Evolutionary conservation across 768 basidiomycete species (phyloP), one percentile per base, ranked within the genome.

Genomic region (Lactifluus hygrophoroides): DNA sequence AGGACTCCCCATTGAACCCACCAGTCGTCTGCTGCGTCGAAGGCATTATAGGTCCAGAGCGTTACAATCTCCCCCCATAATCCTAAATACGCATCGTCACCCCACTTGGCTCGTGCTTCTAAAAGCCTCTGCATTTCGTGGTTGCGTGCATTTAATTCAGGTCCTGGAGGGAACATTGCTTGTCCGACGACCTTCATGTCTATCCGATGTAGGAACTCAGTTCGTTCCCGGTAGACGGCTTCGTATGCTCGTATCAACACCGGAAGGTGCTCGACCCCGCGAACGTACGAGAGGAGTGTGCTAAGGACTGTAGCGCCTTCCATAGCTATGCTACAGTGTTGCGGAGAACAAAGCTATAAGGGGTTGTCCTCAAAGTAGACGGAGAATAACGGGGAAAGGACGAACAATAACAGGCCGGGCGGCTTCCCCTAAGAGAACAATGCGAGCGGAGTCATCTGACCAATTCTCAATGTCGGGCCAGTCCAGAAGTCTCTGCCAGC

Each of bases 1-100:
- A 64, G 57, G 32, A 63, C 7, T 35, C 63, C 63, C 63, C 63
- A 64, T 25, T 64, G 50, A 6, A 63, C 57, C 63, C 63, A 64
- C 63, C 63, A 64, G 47, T 64, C 61, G 7, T 64, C 63, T 10
- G 63, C 63, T 3, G 51, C 63, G 32, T 64, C 63, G 25, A 62
- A 54, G 9, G 61, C 63, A 28, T 63, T 42, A 28, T 64, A 64
- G 8, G 53, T 54, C 63, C 63, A 64, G 9, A 62, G 16, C 38
- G 62, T 11, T 25, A 43, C 37, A 32, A 64, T 47, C n/a, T 55
- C 49, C 14, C 44, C 54, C 61, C 61, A 64, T 27, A 63, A n/a
- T 23, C 56, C 54, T 27, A 54, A n/a, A 37, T 52, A 56, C 19
- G 53, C 54, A 27, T 55, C 55, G 17, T 62, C 57, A 14, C 53